Conservation (phyloP, 2,329 filamentous ascomycete genomes). For the Fusarium sacchari region DNA sequence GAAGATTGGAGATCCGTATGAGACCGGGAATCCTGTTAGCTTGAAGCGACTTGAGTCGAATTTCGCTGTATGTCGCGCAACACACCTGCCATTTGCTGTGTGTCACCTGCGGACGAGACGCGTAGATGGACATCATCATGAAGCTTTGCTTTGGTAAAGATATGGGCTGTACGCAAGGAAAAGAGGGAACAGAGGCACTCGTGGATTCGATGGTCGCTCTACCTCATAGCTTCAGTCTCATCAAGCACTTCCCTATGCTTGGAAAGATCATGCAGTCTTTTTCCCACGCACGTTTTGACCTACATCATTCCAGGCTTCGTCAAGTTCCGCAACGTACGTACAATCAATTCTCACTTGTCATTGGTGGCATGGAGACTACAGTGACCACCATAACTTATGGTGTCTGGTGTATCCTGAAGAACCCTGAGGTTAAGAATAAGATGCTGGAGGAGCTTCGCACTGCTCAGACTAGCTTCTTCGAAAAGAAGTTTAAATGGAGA, state of each 20-base stretch:
- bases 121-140: background rate
- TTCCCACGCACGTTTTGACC: rapidly evolving
- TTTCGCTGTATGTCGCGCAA: background rate
- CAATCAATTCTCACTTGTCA: background rate
- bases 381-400: background rate
- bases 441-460: background rate
- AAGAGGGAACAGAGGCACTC: background rate
- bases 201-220: background rate
- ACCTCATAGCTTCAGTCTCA: background rate
- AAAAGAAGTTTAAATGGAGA: background rate
- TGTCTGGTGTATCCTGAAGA: background rate
- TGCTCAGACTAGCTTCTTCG: background rate
- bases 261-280: background rate
- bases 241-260: background rate
- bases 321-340: background rate
- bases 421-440: background rate
- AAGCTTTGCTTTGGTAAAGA: background rate
- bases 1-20: background rate
- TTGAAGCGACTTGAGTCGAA: background rate
- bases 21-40: background rate
- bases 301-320: background rate
- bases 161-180: background rate
- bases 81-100: background rate
- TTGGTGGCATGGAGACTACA: background rate
- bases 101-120: background rate